Conservation (phyloP, 2,329 filamentous ascomycete genomes). For the Pseudogymnoascus sp. region DNA sequence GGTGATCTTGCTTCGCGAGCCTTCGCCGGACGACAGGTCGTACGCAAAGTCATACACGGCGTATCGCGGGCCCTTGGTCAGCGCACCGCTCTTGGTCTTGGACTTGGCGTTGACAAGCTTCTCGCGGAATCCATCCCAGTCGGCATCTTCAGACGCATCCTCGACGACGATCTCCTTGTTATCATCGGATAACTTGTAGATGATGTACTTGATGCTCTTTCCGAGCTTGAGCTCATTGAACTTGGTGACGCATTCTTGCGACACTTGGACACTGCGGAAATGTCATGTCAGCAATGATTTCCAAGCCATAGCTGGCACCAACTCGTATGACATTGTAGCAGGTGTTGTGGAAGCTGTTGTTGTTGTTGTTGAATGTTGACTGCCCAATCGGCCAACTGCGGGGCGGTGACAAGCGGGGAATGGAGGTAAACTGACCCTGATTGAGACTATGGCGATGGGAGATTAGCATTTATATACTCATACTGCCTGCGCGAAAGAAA, state of each 20-base stretch:
- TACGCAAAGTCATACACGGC: conserved; percentile 82
- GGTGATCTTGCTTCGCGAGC: conserved; percentile 68
- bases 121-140: conserved; percentile 67
- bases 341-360: neutral
- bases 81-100: conserved; percentile 57
- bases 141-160: conserved; percentile 54
- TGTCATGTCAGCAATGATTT: neutral
- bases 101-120: conserved; percentile 65
- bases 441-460: conserved; percentile 45
- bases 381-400: neutral
- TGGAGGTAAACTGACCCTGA: conserved; percentile 49
- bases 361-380: conserved; percentile 1
- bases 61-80: conserved; percentile 66
- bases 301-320: too few species aligned
- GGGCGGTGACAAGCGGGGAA: conserved; percentile 19
- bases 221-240: conserved; percentile 79
- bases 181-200: conserved; percentile 80
- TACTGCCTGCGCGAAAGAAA: neutral
- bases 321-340: neutral
- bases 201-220: conserved; percentile 77
- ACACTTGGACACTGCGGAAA: conserved; percentile 55
- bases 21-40: conserved; percentile 61
- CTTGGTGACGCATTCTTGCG: conserved; percentile 57
- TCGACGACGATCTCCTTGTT: conserved; percentile 76
- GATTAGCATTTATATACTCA: neutral